Evolutionary conservation across 805 yeast species (phyloP).

Genomic region (Starmerella khaoyaiensis): DNA sequence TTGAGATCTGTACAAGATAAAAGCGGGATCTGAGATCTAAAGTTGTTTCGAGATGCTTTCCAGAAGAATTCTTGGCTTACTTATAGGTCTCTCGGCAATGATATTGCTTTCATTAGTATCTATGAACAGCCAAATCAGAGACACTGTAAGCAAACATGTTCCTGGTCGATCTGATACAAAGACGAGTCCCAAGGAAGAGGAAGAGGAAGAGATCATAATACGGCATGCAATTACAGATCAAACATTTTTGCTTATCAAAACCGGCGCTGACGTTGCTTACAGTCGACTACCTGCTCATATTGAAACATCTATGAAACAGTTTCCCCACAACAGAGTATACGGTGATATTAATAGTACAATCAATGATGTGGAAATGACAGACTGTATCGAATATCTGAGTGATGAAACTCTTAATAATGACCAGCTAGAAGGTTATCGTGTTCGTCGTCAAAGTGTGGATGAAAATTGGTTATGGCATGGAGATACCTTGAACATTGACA

Average conservation of each 20-base stretch:
- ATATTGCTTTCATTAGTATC: background rate
- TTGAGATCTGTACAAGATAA: too few species aligned
- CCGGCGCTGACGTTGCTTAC: slow-evolving; percentile 29
- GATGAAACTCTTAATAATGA: slow-evolving; percentile 19
- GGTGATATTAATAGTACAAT: slow-evolving; percentile 27
- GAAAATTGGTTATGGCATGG: slow-evolving; percentile 10
- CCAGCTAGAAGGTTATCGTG: slow-evolving; percentile 21
- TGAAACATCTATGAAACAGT: slow-evolving; percentile 26
- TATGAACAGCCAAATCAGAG: too few species aligned
- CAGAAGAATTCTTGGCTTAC: background rate
- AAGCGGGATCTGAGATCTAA: too few species aligned
- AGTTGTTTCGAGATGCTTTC: slow-evolving; percentile 1
- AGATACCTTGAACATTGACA: background rate
- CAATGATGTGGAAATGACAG: slow-evolving; percentile 27
- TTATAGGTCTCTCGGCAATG: background rate
- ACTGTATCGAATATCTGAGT: slow-evolving; percentile 24
- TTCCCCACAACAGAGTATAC: slow-evolving; percentile 27
- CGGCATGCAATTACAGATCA: slow-evolving; percentile 5
- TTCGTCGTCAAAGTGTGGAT: slow-evolving; percentile 19
- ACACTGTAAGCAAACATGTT: too few species aligned
- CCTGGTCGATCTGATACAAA: too few species aligned
- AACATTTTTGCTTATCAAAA: slow-evolving; percentile 29
- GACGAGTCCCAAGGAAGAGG: too few species aligned
- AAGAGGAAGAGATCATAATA: too few species aligned
- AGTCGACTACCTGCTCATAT: slow-evolving; percentile 29